Evolutionary conservation across 305 asterid species (phyloP), one percentile per base, ranked within the genome.

Genomic region (Fraxinus nigra): DNA sequence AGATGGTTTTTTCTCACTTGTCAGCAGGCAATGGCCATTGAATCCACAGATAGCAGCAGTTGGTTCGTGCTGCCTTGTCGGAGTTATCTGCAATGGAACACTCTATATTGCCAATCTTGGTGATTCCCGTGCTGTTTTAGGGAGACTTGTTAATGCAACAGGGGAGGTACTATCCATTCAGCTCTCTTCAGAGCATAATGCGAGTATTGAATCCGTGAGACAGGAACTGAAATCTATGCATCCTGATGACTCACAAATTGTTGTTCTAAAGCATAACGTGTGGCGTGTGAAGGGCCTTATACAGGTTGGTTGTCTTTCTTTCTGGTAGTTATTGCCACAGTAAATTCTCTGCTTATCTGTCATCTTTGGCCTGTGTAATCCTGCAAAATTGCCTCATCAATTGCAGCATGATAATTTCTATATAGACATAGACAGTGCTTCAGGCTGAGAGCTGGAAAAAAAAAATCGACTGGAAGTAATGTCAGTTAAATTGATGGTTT

Each of bases 11-110:
- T 72, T 92, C 74, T 91, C 97, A 54, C 80, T 93, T 82, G 99
- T 94, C 13, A 85, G 92, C 81, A 89, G 91, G 78, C 91, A 93
- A 72, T 95, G 98, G 97, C 92, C 94, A 40, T 86, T 85, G 87
- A 87, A 85, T 72, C 98, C 99, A 63, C 97, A 92, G 86, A 90
- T 95, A 84, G 98, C 98, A 5, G 97, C 98, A 7, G 98, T 95
- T 80, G 98, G 99, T 79, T 94, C 99, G 35, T 95, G 99, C 86
- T 95, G 98, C 83, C 95, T 95, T 22, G 97, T 92, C 16, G 99
- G 98, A 75, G 83, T 95, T 37, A 87, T 95, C 83, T 95, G 99
- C 84, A 77, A 84, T 72, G 98, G 97, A 30, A 90, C 84, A 54
- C 93, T 95, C 38, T 95, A 95, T 72, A 81, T 95, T 13, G 98